Evolutionary conservation across 2,329 filamentous ascomycete genomes (phyloP).

Genomic region (Fusarium torulosum): DNA sequence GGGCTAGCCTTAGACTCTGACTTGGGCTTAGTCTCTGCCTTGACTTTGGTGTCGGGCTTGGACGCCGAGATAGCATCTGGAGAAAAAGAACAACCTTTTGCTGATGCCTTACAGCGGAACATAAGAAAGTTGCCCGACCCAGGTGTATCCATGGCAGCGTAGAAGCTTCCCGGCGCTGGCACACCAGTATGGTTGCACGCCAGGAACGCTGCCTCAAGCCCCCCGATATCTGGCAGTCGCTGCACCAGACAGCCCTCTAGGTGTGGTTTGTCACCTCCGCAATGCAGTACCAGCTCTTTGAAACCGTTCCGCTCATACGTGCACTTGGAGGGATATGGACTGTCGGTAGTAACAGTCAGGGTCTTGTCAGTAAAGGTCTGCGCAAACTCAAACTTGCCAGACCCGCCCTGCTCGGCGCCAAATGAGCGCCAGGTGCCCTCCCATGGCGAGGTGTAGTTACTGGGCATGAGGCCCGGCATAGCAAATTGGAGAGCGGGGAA

Average conservation of each 20-base stretch:
- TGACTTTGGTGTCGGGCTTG: background rate
- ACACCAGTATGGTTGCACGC: slow-evolving; percentile 5
- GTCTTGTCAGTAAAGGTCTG: background rate
- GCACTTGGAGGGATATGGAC: slow-evolving; percentile 1
- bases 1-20: background rate
- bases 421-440: slow-evolving; percentile 15
- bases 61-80: background rate
- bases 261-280: background rate
- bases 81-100: background rate
- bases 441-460: background rate
- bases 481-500: background rate
- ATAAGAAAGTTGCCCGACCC: slow-evolving; percentile 5
- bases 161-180: background rate
- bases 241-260: slow-evolving; percentile 5
- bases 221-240: background rate
- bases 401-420: slow-evolving; percentile 2
- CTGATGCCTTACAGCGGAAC: background rate
- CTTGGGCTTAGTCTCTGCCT: background rate
- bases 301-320: background rate
- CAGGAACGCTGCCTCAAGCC: background rate
- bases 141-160: slow-evolving; percentile 9
- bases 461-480: background rate
- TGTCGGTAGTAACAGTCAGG: slow-evolving; percentile 8
- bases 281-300: background rate
- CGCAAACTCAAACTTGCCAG: slow-evolving; percentile 10